Evolutionary conservation across 1,284 basidiomycete genomes (phyloP), one percentile per base, ranked within the genome.

Genomic region (Apiotrichum sp.): DNA sequence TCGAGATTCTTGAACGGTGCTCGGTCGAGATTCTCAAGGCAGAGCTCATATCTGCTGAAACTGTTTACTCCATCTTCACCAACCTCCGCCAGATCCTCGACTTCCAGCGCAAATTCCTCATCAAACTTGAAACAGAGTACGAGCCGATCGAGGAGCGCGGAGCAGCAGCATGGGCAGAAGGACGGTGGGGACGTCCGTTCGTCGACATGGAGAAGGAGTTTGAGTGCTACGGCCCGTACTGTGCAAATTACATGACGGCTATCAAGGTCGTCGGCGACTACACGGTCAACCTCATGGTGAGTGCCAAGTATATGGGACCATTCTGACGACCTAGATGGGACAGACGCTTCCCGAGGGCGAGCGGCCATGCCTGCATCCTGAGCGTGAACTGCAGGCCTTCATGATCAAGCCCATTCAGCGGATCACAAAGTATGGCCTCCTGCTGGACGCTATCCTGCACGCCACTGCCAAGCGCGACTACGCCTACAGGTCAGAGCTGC

Each of bases 1-100:
- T 99, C 55, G 96, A 99, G 76, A 86, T 93, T 68, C 86, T 99
- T 82, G 92, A 95, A 83, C 55, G 86, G 83, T 93, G 90, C 68
- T 84, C 90, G 6, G 85, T 81, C 48, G 85, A 86, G 14, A 80
- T 98, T 56, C 82, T 88, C 7, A 84, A 87, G 73, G 84, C 83
- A 65, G 89, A 89, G 66, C 82, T 90, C 56, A 85, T 98, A 61
- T 87, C 93, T 67, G 86, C 90, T 63, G 95, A 98, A 74, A 95
- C 92, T 44, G 89, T 97, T 53, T 93, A 97, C 77, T 82, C 88
- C 58, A 86, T 99, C 58, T 99, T 98, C 77, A 91, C 95, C 8
- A 93, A 93, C 75, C 81, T 98, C 60, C 90, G 93, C 80, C 88
- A 92, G 72, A 84, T 99, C 29, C 83, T 98, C 64, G 97, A 98